These are phyloP conservation scores for Cylindrotheca closterium DNA, from an alignment of 108 stramenopile species.

Conservation along the genomic window DNA sequence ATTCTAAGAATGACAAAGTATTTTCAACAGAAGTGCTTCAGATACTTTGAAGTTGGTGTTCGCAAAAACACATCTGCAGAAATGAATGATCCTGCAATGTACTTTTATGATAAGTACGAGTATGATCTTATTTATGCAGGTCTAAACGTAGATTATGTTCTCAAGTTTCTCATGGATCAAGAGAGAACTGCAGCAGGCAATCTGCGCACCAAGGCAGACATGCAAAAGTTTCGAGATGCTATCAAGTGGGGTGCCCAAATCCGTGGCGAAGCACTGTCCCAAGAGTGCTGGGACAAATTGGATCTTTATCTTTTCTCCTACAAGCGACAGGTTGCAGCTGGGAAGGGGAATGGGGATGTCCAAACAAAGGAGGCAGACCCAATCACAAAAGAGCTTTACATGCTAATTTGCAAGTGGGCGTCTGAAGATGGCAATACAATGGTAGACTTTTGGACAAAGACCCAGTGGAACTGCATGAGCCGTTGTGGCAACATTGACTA, in stretches of 20 bases:
- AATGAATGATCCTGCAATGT: too few relatives aligned
- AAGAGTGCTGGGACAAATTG: constrained; percentile 10
- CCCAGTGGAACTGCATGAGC: constrained; percentile 42
- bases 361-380: constrained; percentile 32
- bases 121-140: constrained; percentile 17
- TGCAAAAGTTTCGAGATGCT: constrained; percentile 38
- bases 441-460: constrained; percentile 21
- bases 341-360: constrained; percentile 19
- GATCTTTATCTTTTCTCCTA: constrained; percentile 17
- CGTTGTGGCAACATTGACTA: constrained; percentile 22
- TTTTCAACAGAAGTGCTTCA: too few relatives aligned
- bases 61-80: too few relatives aligned
- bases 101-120: constrained; percentile 7
- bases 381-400: constrained; percentile 24
- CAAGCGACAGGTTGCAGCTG: constrained; percentile 17
- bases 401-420: constrained; percentile 15
- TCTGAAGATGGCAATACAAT: constrained; percentile 13
- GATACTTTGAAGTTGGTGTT: too few relatives aligned
- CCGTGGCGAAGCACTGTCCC: constrained; percentile 14
- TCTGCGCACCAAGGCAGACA: constrained; percentile 5
- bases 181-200: constrained; percentile 21
- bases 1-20: too few relatives aligned
- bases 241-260: constrained; percentile 27
- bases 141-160: constrained; percentile 11
- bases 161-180: constrained; percentile 11